Evolutionary conservation across 1,139 yeast species (phyloP).

Genomic region (Pichia sp.): DNA sequence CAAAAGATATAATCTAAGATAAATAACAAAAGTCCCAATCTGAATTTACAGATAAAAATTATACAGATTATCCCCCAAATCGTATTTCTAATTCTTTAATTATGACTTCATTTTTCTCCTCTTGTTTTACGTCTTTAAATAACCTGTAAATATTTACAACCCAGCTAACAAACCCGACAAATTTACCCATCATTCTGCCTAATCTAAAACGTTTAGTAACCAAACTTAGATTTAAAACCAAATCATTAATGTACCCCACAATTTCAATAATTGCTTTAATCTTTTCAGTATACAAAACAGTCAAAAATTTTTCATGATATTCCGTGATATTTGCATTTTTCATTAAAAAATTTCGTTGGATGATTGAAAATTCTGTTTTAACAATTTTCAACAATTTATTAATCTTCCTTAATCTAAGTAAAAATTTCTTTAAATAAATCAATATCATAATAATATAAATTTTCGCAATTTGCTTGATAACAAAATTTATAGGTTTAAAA

Average conservation of each 20-base stretch:
- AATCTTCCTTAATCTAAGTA: slow-evolving; percentile 19
- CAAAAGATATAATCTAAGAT: too few relatives aligned
- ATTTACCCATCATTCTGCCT: slow-evolving; percentile 18
- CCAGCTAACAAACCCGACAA: slow-evolving; percentile 27
- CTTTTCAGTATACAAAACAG: slow-evolving; percentile 23
- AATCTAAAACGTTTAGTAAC: slow-evolving; percentile 19
- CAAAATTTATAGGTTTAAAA: slow-evolving; percentile 14
- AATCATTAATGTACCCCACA: slow-evolving; percentile 26
- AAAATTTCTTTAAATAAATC: slow-evolving; percentile 23
- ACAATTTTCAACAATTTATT: slow-evolving; percentile 18
- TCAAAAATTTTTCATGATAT: slow-evolving; percentile 15
- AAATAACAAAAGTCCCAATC: too few relatives aligned
- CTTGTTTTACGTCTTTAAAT: slow-evolving; percentile 20
- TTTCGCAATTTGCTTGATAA: slow-evolving; percentile 21
- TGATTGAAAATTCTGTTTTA: slow-evolving; percentile 13
- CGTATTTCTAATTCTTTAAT: slow-evolving; percentile 1
- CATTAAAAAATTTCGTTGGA: slow-evolving; percentile 2
- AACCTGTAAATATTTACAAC: slow-evolving; percentile 25
- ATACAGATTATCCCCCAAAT: background rate
- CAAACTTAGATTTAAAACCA: slow-evolving; percentile 24
- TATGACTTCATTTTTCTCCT: background rate
- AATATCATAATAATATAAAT: slow-evolving; percentile 26
- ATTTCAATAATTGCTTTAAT: slow-evolving; percentile 23
- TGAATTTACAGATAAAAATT: background rate
- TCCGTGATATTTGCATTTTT: slow-evolving; percentile 5